These are phyloP conservation scores for Penicillium silybi DNA, from an alignment of 495 filamentous ascomycete genomes.

Conservation along the genomic window DNA sequence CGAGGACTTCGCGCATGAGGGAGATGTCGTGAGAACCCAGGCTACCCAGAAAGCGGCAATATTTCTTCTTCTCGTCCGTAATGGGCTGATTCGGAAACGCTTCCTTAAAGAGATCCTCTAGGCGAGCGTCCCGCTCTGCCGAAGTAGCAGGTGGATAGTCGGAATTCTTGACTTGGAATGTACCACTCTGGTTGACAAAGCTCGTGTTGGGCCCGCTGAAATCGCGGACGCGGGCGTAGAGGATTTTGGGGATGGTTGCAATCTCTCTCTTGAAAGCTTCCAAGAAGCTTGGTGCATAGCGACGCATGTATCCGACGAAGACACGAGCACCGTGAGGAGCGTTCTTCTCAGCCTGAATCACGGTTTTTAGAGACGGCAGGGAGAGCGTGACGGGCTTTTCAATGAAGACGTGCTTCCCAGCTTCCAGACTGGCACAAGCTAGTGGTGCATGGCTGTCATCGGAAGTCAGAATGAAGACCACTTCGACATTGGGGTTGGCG, in stretches of 20 bases:
- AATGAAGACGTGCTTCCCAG: slow-evolving; percentile 41
- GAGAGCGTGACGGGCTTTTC: slow-evolving; percentile 49
- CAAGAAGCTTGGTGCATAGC: slow-evolving; percentile 45
- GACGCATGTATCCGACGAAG: slow-evolving; percentile 50
- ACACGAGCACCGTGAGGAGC: slow-evolving; percentile 29
- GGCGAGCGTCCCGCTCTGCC: slow-evolving; percentile 16
- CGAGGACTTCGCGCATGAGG: slow-evolving; percentile 48
- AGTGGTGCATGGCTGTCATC: slow-evolving; percentile 42
- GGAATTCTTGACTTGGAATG: slow-evolving; percentile 35
- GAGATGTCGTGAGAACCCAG: slow-evolving; percentile 48
- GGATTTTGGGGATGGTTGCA: slow-evolving; percentile 29
- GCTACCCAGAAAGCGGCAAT: slow-evolving; percentile 36
- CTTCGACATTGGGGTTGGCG: slow-evolving; percentile 34
- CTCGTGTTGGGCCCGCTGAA: slow-evolving; percentile 44
- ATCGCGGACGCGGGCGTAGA: slow-evolving; percentile 45
- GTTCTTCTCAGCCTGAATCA: slow-evolving; percentile 35
- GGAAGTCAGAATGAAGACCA: slow-evolving; percentile 39
- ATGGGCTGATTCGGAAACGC: slow-evolving; percentile 19
- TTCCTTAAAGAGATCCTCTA: slow-evolving; percentile 21
- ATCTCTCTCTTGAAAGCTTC: slow-evolving; percentile 40
- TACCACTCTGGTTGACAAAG: slow-evolving; percentile 49
- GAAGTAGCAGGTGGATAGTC: slow-evolving; percentile 19
- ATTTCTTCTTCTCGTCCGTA: slow-evolving; percentile 24
- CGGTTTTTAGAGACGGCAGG: slow-evolving; percentile 21
- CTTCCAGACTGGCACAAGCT: slow-evolving; percentile 31